Base-by-base conservation (phyloP, 148 eudicot species). In the Drosera capensis region DNA sequence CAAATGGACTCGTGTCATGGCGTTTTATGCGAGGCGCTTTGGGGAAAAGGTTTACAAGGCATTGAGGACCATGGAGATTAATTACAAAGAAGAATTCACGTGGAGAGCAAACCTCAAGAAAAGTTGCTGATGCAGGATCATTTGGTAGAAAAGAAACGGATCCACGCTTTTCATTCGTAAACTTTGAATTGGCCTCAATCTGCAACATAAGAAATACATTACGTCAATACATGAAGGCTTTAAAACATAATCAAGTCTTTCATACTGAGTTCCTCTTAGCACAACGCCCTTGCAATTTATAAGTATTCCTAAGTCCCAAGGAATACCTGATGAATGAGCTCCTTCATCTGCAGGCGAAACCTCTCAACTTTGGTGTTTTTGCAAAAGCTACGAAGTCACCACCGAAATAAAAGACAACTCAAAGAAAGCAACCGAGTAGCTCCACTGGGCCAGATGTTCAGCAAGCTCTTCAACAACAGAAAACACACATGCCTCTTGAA, bases 401-500 rank as follows among this genome's bases (percentile, higher is more conserved):
- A 56, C 47, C 40, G 95, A 95, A 51, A 84, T 65, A 55, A 73
- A 84, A 43, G 99, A 90, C 49, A 85, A 50, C 62, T 90, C 99
- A 59, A 66, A 71, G 77, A 84, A 84, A 52, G 93, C 82, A 62
- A 77, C 71, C 53, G 95, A 85, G 47, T 73, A 80, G 72, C 99
- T 85, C 93, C 95, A 90, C 25, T 84, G 84, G 49, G 95, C 74
- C 51, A 90, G 67, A 77, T 84, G 95, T 51, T 84, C 93, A 24
- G 80, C 72, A 39, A 90, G 75, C 66, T 80, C 87, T 53, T 85
- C 93, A 48, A 78, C 72, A 53, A 85, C 93, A 58, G 82, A 59
- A 49, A 71, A 58, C 36, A 85, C 82, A 54, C 85, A 85, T 35
- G 93, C 82, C 65, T 90, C 99, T 48, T 90, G 95, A 48, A 84